Percentiles rank a stretch among this genome's conserved stretches.
These are phyloP conservation scores for Venturia nashicola DNA, from an alignment of 2,329 filamentous ascomycete species.

Conservation along the genomic window DNA sequence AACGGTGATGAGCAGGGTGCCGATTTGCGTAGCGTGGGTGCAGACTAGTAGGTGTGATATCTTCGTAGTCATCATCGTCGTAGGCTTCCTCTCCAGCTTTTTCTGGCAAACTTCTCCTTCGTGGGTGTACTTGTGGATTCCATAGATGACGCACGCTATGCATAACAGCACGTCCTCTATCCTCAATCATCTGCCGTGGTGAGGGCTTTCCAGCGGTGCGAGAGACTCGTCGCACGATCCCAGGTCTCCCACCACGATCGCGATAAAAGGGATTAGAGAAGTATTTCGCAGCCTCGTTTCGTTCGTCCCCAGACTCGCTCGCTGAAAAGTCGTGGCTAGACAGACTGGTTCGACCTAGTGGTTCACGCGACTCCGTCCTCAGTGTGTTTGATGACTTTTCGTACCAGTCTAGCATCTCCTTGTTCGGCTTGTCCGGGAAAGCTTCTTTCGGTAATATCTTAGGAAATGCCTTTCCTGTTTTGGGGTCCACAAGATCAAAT, in stretches of 20 bases:
- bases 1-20: conserved; percentile 2
- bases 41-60: conserved; percentile 5
- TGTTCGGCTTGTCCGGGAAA: conserved; percentile 62
- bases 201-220: conserved; percentile 16
- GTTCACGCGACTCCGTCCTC: conserved; percentile 41
- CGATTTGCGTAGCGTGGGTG: conserved; percentile 2
- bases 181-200: conserved; percentile 17
- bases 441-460: conserved; percentile 52
- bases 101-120: conserved; percentile 5
- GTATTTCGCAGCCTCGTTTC: conserved; percentile 32
- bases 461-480: conserved; percentile 45
- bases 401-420: conserved; percentile 79
- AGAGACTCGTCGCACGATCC: conserved; percentile 28
- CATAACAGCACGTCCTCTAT: conserved; percentile 22
- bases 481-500: conserved; percentile 64
- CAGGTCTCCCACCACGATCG: conserved; percentile 30
- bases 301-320: conserved; percentile 28
- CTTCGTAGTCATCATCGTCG: conserved; percentile 9
- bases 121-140: not conserved
- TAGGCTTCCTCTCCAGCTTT: not conserved
- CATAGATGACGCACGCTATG: conserved; percentile 9
- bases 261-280: conserved; percentile 38
- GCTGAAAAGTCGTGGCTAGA: conserved; percentile 13
- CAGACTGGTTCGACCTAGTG: not conserved
- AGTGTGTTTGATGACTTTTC: conserved; percentile 60